These are phyloP conservation scores for Marasmius fiardii DNA, from an alignment of 1,284 basidiomycete species.

Conservation along the genomic window DNA sequence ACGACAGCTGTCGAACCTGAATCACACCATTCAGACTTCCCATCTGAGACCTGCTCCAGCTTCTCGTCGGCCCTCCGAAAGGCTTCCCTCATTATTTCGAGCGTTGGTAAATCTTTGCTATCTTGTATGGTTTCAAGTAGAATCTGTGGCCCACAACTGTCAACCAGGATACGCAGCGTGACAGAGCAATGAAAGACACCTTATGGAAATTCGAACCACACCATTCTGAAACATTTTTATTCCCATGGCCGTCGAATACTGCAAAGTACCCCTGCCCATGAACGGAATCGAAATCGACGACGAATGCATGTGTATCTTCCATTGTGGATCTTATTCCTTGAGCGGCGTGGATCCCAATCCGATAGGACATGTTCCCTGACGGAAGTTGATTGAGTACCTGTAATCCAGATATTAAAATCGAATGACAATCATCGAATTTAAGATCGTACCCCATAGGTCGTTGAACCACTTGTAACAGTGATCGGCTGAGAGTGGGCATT, in stretches of 20 bases:
- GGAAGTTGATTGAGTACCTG: slow-evolving; percentile 35
- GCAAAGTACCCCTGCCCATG: slow-evolving; percentile 85
- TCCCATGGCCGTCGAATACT: slow-evolving; percentile 86
- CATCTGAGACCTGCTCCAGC: slow-evolving; percentile 64
- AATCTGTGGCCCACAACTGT: slow-evolving; percentile 25
- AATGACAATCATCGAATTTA: slow-evolving; percentile 1
- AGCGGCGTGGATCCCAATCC: slow-evolving; percentile 77
- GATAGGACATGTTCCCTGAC: slow-evolving; percentile 40
- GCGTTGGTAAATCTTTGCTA: slow-evolving; percentile 46
- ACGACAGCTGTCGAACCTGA: slow-evolving; percentile 86
- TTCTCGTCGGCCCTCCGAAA: slow-evolving; percentile 76
- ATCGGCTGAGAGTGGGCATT: slow-evolving; percentile 57
- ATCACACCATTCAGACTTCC: slow-evolving; percentile 66
- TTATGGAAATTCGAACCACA: slow-evolving; percentile 85
- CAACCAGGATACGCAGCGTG: background rate
- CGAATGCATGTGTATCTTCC: slow-evolving; percentile 85
- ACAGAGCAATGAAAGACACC: slow-evolving; percentile 31
- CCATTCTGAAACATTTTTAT: slow-evolving; percentile 88
- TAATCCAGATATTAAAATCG: background rate
- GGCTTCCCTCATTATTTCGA: slow-evolving; percentile 75
- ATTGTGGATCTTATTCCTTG: slow-evolving; percentile 77
- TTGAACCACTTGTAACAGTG: slow-evolving; percentile 43
- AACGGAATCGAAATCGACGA: slow-evolving; percentile 77
- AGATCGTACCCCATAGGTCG: slow-evolving; percentile 50
- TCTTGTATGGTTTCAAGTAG: slow-evolving; percentile 37